These are phyloP conservation scores for Neonectria sp. DNA, from an alignment of 2,329 filamentous ascomycete genomes.

Conservation along the genomic window DNA sequence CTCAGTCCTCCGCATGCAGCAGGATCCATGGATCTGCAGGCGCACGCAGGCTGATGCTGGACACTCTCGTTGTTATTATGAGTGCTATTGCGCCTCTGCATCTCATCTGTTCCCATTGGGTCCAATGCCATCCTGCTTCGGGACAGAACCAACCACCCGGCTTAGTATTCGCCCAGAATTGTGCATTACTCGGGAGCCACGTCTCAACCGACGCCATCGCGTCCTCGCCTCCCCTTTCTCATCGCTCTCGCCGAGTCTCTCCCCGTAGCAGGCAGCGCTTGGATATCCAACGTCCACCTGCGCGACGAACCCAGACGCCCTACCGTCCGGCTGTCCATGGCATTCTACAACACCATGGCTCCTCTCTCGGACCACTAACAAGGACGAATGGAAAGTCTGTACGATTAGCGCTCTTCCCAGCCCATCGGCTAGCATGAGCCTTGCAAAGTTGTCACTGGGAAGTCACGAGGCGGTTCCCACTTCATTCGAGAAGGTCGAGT, in stretches of 20 bases:
- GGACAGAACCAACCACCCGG: neutral
- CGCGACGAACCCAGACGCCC: conserved; percentile 4
- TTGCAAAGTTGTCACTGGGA: conserved; percentile 15
- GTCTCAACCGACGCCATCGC: conserved; percentile 12
- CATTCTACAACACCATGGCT: neutral
- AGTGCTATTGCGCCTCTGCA: conserved; percentile 14
- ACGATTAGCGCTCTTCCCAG: conserved; percentile 18
- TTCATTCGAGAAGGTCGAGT: conserved; percentile 44
- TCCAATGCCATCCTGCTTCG: conserved; percentile 9
- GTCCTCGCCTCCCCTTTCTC: conserved; percentile 6
- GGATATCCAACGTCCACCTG: conserved; percentile 19
- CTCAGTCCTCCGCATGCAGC: conserved; percentile 6
- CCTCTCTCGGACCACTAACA: conserved; percentile 1
- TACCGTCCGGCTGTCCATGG: neutral
- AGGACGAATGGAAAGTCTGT: conserved; percentile 4
- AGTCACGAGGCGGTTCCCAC: conserved; percentile 28
- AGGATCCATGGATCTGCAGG: conserved; percentile 15
- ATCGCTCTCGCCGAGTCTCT: conserved; percentile 19
- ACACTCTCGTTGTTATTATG: conserved; percentile 13
- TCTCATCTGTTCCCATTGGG: conserved; percentile 6
- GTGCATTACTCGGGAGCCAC: conserved; percentile 6
- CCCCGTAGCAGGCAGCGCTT: conserved; percentile 13
- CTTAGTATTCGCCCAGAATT: neutral
- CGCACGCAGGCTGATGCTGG: conserved; percentile 18
- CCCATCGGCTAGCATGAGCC: conserved; percentile 17